Evolutionary conservation across 768 basidiomycete species (phyloP), one percentile per base, ranked within the genome.

Genomic region (Lepiota venenata): DNA sequence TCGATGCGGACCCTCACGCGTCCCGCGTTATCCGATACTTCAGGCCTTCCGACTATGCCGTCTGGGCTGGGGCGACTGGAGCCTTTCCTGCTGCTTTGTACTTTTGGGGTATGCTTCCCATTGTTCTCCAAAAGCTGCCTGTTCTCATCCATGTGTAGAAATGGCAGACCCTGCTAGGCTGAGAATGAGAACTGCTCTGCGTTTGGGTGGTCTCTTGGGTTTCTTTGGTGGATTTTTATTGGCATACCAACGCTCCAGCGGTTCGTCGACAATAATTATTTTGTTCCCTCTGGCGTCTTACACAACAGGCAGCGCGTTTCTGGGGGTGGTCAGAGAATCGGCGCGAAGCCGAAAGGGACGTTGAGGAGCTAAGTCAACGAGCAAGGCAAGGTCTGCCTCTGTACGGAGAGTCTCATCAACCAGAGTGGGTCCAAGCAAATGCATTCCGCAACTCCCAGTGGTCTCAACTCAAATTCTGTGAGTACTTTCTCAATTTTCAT

Each of bases 321-420:
- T 94, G 91, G 91, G 93, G 93, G 48, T 95, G 92, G 93, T 73
- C 83, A 5, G 93, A 96, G 71, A 96, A 96, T 71, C 81, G 83
- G 59, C 77, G 82, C 14, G 96, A 98, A 69, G 81, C 88, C 60
- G 81, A 81, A 47, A 78, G 75, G 70, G 96, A 98, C 66, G 64
- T 85, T 38, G 77, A 75, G 14, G 96, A 98, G 69, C 75, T 98
- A 41, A 82, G 81, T 43, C 83, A 88, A 58, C 83, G 83, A 20
- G 87, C 83, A 2, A 71, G 72, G 60, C 82, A 87, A 56, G 95
- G 95, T 53, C 85, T 92, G 71, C 84, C 94, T 9, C 69, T 98
- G 47, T 91, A 96, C 64, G 94, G 95, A 56, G 78, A 85, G 64
- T 92, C 90, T 10, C 77, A 80, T 60, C 85, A 97, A 64, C 87